A percentile compares a stretch with the other conserved stretches of the same genome.
phyloP scores from a whole-genome alignment of 2,329 filamentous ascomycete species.

The Ophiostoma ulmi region DNA sequence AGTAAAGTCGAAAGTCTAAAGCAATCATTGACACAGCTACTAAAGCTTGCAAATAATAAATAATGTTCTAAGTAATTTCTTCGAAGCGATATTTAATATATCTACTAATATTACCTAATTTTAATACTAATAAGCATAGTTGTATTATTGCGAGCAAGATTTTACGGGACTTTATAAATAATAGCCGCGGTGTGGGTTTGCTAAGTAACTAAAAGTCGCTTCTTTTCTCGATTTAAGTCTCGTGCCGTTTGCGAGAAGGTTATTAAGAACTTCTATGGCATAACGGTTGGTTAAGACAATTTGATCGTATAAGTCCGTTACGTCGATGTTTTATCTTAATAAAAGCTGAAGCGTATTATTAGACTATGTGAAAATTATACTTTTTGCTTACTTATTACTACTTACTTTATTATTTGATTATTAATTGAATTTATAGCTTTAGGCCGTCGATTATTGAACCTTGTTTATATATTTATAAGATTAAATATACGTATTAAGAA shows the following conservation, averaged over 20 bases:
- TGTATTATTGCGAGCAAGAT: conserved; percentile 92
- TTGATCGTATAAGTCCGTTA: conserved; percentile 90
- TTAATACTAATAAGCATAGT: conserved; percentile 62
- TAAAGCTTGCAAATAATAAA: conserved; percentile 91
- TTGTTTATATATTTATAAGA: too few relatives aligned
- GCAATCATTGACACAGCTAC: conserved; percentile 95
- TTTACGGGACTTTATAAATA: conserved; percentile 82
- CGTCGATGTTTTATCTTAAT: conserved; percentile 46
- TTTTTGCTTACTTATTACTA: too few relatives aligned
- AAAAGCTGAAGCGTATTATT: too few relatives aligned
- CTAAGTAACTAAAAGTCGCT: conserved; percentile 59
- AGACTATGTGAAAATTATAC: too few relatives aligned
- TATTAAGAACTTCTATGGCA: conserved; percentile 79
- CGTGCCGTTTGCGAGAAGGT: conserved; percentile 88
- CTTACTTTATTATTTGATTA: too few relatives aligned
- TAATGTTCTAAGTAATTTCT: not conserved
- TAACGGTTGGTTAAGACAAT: conserved; percentile 68
- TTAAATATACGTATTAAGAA: too few relatives aligned
- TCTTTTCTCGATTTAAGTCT: conserved; percentile 65
- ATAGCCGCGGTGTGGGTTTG: conserved; percentile 93
- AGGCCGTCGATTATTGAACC: too few relatives aligned
- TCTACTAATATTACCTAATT: not conserved
- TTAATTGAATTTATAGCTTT: too few relatives aligned
- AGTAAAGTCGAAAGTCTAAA: conserved; percentile 92
- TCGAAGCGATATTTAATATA: too few relatives aligned